These are phyloP conservation scores for Ceratobasidium sp. DNA, from an alignment of 1,284 basidiomycete species.

Conservation along the genomic window DNA sequence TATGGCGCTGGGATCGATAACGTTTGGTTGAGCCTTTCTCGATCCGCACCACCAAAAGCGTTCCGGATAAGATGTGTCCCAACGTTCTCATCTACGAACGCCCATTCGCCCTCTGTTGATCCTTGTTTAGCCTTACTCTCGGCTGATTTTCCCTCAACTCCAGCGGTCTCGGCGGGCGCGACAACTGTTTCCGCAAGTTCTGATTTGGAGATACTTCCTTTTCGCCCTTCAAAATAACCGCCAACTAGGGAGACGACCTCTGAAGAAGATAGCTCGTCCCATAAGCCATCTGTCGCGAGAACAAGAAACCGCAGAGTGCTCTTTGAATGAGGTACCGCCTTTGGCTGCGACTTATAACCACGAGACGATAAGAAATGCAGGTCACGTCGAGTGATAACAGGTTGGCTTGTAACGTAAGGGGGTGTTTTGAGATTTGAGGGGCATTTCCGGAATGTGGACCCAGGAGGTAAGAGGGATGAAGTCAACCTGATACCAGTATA, in stretches of 20 bases:
- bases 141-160: conserved; percentile 74
- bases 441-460: conserved; percentile 73
- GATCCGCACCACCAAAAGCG: conserved; percentile 90
- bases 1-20: conserved; percentile 90
- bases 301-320: conserved; percentile 79
- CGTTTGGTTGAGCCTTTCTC: conserved; percentile 73
- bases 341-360: conserved; percentile 57
- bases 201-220: conserved; percentile 68
- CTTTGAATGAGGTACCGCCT: conserved; percentile 50
- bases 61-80: conserved; percentile 95
- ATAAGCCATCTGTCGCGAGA: conserved; percentile 94
- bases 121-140: conserved; percentile 57
- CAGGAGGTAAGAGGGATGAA: conserved; percentile 68
- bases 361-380: conserved; percentile 63
- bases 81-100: conserved; percentile 89
- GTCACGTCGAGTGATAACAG: conserved; percentile 88
- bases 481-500: conserved; percentile 65
- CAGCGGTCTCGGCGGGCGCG: conserved; percentile 58
- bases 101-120: conserved; percentile 72
- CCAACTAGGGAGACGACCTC: conserved; percentile 94
- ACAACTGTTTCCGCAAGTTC: conserved; percentile 70
- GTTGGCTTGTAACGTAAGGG: conserved; percentile 93
- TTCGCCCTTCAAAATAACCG: conserved; percentile 82
- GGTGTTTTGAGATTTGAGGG: conserved; percentile 83
- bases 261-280: conserved; percentile 95